These are phyloP conservation scores for Leccinum pellstonianum DNA, from an alignment of 768 basidiomycete genomes.

Conservation along the genomic window DNA sequence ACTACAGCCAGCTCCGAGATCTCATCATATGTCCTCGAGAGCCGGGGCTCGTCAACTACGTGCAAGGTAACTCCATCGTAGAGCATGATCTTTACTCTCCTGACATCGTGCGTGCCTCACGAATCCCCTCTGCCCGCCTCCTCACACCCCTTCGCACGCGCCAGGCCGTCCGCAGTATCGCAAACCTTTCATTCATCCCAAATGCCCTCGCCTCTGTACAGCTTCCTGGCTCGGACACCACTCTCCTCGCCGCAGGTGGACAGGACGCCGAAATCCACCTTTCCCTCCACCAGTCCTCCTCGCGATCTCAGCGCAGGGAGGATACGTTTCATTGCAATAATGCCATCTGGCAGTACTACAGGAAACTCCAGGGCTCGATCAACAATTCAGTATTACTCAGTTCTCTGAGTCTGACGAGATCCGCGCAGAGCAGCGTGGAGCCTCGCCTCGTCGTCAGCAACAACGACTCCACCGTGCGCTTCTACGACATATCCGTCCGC, in stretches of 20 bases:
- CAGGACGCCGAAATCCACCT: constrained; percentile 72
- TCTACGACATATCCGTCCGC: constrained; percentile 71
- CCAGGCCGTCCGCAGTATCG: constrained; percentile 48
- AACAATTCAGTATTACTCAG: constrained; percentile 78
- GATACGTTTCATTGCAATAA: constrained; percentile 11
- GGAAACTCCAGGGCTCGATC: constrained; percentile 62
- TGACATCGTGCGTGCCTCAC: constrained; percentile 40
- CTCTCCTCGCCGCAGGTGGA: constrained; percentile 73
- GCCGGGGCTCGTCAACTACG: constrained; percentile 62
- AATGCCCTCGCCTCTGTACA: constrained; percentile 62
- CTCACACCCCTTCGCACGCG: constrained; percentile 16
- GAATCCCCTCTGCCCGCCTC: constrained; percentile 14
- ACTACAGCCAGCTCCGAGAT: constrained; percentile 69
- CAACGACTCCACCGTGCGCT: constrained; percentile 79
- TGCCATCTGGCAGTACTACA: constrained; percentile 54
- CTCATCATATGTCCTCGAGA: constrained; percentile 72
- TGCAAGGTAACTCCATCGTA: constrained; percentile 50
- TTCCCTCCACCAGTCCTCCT: constrained; percentile 42
- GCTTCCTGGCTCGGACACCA: constrained; percentile 50
- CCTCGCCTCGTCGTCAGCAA: constrained; percentile 82
- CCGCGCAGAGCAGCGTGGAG: constrained; percentile 63
- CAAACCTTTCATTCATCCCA: constrained; percentile 55
- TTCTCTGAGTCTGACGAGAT: constrained; percentile 57
- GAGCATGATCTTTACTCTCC: constrained; percentile 58
- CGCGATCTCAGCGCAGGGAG: constrained; percentile 22